Percentiles rank a stretch among this genome's conserved stretches.
Evolutionary conservation across 139 green algal genomes (phyloP).

Genomic region (Chlamydomonas sp.): DNA sequence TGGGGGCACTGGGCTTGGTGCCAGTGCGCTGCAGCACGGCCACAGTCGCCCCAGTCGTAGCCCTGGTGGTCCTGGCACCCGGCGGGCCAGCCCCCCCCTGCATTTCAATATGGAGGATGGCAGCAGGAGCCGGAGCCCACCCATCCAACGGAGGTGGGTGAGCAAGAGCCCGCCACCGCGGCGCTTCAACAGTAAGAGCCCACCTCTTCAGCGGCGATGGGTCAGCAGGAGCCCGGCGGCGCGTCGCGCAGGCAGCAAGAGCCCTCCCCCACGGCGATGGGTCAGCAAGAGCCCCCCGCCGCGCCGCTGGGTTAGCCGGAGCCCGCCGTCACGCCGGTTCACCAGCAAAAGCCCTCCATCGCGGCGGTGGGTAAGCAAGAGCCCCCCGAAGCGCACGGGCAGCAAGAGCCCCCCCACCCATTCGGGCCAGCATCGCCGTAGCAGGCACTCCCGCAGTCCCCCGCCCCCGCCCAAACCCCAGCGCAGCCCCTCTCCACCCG

Average conservation of each 20-base stretch:
- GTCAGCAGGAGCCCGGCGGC: neutral
- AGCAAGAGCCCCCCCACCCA: too few species aligned
- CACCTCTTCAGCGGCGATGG: neutral
- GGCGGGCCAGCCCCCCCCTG: slow-evolving; percentile 25
- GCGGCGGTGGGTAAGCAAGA: neutral
- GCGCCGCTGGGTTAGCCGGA: slow-evolving; percentile 3
- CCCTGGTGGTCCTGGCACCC: neutral
- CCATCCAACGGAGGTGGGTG: neutral
- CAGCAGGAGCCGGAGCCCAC: neutral
- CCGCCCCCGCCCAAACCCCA: too few species aligned
- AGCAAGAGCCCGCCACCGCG: slow-evolving; percentile 27
- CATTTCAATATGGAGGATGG: slow-evolving; percentile 27
- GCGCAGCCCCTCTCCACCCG: too few species aligned
- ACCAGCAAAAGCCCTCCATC: neutral
- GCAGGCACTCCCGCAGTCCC: too few species aligned
- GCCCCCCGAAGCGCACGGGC: neutral
- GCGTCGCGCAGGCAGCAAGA: slow-evolving; percentile 21
- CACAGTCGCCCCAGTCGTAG: neutral
- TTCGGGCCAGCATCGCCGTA: too few species aligned
- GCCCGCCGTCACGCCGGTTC: slow-evolving; percentile 1
- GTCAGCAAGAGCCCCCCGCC: slow-evolving; percentile 19
- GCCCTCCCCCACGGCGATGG: slow-evolving; percentile 12
- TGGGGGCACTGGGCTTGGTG: neutral
- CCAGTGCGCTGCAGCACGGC: neutral
- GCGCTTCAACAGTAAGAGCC: slow-evolving; percentile 25